These are phyloP conservation scores for Euphrasia arctica DNA, from an alignment of 305 asterid species.

Conservation along the genomic window DNA sequence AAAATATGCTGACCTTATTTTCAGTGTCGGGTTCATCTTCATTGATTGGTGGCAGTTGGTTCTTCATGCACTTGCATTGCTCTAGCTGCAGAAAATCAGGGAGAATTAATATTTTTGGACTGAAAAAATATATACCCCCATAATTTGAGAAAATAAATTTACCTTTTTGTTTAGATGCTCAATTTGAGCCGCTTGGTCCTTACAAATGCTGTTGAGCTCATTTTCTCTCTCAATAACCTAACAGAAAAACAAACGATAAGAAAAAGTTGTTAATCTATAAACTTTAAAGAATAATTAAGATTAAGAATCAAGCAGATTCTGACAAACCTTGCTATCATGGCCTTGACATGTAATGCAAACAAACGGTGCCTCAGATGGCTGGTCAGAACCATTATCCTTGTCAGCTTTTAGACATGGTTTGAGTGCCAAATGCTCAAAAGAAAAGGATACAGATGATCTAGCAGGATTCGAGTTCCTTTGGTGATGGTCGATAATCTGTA, in stretches of 20 bases:
- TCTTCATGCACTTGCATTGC: conserved; percentile 46
- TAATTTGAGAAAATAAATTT: conserved; percentile 11
- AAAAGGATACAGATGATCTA: conserved; percentile 83
- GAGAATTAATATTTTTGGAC: conserved; percentile 19
- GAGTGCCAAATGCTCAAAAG: conserved; percentile 80
- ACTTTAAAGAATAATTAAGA: not conserved
- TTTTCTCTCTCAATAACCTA: conserved; percentile 46
- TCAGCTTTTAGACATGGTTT: conserved; percentile 52
- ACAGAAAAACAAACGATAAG: not conserved
- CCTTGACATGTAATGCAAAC: conserved; percentile 63
- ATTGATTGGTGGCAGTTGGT: conserved; percentile 37
- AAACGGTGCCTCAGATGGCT: conserved; percentile 32
- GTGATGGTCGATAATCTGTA: conserved; percentile 80
- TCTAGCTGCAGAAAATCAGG: conserved; percentile 47
- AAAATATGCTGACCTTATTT: conserved; percentile 36
- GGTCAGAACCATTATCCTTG: conserved; percentile 40
- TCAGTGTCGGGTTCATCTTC: conserved; percentile 40
- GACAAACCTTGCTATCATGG: conserved; percentile 37
- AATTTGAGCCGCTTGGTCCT: conserved; percentile 75
- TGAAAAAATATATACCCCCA: not conserved
- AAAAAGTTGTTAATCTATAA: not conserved
- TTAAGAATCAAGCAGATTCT: conserved; percentile 14
- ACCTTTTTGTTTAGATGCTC: conserved; percentile 74
- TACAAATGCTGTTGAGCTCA: conserved; percentile 63
- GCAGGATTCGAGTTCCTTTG: conserved; percentile 60